phyloP scores from a whole-genome alignment of 257 asterid genomes.

The Scutellaria galericulata region DNA sequence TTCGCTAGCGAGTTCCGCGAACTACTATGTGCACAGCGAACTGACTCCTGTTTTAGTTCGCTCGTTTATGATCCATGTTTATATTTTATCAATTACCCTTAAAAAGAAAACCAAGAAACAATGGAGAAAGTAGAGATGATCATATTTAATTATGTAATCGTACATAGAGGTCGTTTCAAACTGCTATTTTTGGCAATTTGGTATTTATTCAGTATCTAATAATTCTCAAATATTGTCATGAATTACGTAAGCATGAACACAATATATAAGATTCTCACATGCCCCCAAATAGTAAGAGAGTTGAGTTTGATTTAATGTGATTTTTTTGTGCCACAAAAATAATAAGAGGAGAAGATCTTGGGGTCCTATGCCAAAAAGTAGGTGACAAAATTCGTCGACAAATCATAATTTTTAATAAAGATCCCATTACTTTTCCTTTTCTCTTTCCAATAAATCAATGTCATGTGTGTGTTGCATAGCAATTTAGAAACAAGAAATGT shows the following conservation, averaged over 20 bases:
- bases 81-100: too few relatives aligned
- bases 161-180: too few relatives aligned
- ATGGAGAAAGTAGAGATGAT: too few relatives aligned
- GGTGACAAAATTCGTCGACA: constrained; percentile 30
- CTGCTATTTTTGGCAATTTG: neutral
- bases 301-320: neutral
- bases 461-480: neutral
- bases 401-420: constrained; percentile 18
- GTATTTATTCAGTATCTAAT: neutral
- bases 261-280: neutral
- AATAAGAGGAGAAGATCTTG: constrained; percentile 1
- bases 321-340: constrained; percentile 19
- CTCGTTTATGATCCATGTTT: too few relatives aligned
- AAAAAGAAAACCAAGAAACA: too few relatives aligned
- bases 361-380: constrained; percentile 1
- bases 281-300: neutral
- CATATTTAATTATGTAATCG: too few relatives aligned
- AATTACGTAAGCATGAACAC: neutral
- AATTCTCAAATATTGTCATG: neutral
- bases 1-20: too few relatives aligned
- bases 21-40: too few relatives aligned
- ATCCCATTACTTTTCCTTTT: constrained; percentile 29
- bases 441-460: constrained; percentile 29
- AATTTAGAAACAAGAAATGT: constrained; percentile 7
- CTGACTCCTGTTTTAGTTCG: too few relatives aligned